Conservation (phyloP, 768 basidiomycete species). For the Pulveroboletus sp. region DNA sequence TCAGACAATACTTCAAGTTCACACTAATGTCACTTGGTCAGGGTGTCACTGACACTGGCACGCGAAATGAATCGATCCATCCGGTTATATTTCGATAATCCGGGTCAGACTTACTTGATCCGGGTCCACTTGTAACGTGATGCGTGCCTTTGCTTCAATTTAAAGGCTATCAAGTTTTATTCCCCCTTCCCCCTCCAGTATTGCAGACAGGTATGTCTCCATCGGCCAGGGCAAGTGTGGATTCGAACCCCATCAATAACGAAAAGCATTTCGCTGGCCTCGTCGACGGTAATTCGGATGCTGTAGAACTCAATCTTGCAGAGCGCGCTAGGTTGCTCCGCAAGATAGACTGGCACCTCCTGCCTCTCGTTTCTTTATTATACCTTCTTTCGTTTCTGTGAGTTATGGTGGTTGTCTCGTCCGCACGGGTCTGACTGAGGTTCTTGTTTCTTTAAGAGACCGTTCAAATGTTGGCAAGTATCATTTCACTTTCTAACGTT, state of each 20-base stretch:
- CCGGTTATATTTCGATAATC: too few relatives aligned
- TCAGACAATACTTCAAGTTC: too few relatives aligned
- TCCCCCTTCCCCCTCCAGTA: not conserved
- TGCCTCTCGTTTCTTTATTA: slow-evolving; percentile 44
- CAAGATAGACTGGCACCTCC: slow-evolving; percentile 43
- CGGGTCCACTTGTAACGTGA: too few relatives aligned
- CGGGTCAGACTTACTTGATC: too few relatives aligned
- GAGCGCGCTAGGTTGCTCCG: slow-evolving; percentile 33
- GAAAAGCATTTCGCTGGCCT: slow-evolving; percentile 8
- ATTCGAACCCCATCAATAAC: slow-evolving; percentile 4
- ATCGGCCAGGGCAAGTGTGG: slow-evolving; percentile 9
- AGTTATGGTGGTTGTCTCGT: slow-evolving; percentile 14
- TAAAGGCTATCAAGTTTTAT: not conserved
- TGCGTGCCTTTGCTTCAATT: not conserved
- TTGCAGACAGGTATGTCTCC: slow-evolving; percentile 12
- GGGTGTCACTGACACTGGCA: too few relatives aligned
- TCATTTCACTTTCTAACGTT: not conserved
- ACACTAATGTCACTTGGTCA: too few relatives aligned
- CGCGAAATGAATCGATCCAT: too few relatives aligned
- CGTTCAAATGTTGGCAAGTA: slow-evolving; percentile 43
- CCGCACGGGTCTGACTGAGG: not conserved
- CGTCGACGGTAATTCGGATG: not conserved
- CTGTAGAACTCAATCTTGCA: slow-evolving; percentile 8
- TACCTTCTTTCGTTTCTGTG: slow-evolving; percentile 48
- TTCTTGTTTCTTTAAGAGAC: slow-evolving; percentile 28